Percentiles rank a stretch among this genome's conserved stretches.
phyloP scores from a whole-genome alignment of 2,329 filamentous ascomycete genomes.

The Madurella mycetomatis region DNA sequence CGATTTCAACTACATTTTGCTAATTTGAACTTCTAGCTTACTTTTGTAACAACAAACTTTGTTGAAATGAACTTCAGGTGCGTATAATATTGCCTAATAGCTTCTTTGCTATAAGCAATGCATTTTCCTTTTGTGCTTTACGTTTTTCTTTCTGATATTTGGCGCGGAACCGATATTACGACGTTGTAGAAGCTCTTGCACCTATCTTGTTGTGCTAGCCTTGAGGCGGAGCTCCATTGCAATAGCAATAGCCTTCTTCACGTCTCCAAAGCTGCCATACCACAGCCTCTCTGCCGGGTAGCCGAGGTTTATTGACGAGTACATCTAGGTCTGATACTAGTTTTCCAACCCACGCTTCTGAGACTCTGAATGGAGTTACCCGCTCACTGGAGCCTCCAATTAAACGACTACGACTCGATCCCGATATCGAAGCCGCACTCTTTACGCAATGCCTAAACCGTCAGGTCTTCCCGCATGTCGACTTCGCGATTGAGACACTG shows the following conservation, averaged over 20 bases:
- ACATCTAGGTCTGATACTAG: not conserved
- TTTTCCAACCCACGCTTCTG: not conserved
- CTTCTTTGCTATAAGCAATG: not conserved
- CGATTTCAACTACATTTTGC: not conserved
- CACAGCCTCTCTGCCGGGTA: not conserved
- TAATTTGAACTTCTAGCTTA: not conserved
- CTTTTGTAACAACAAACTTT: not conserved
- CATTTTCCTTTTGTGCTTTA: not conserved
- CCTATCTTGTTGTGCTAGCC: not conserved
- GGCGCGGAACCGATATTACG: not conserved
- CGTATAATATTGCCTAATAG: not conserved
- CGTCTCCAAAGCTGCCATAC: not conserved
- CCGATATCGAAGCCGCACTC: constrained; percentile 2
- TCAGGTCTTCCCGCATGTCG: constrained; percentile 34
- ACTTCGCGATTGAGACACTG: constrained; percentile 26
- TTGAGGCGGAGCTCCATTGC: constrained; percentile 6
- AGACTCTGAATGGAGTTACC: not conserved
- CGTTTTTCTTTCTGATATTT: not conserved
- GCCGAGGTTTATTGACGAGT: constrained; percentile 4
- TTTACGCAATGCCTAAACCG: constrained; percentile 27
- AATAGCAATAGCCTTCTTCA: constrained; percentile 1
- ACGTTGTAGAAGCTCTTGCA: not conserved
- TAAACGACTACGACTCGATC: constrained; percentile 1
- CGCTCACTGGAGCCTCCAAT: not conserved
- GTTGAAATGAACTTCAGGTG: constrained; percentile 11